Conservation (phyloP, 495 filamentous ascomycete species). For the Patellaria atrata region DNA sequence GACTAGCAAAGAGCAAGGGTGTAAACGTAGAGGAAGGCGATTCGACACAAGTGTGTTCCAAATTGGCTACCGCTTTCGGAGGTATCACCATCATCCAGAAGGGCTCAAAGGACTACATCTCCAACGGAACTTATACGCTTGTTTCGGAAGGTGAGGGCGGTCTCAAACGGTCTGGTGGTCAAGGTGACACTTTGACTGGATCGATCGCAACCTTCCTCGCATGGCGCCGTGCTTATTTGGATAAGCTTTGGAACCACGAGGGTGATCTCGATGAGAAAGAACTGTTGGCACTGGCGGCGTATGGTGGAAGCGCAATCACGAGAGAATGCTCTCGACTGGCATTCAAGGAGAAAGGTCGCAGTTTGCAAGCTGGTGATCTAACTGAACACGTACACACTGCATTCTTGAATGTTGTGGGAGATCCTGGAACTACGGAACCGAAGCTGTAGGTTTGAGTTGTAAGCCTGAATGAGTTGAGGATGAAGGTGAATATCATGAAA, state of each 20-base stretch:
- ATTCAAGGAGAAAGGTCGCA: slow-evolving; percentile 74
- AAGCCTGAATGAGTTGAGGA: too few relatives aligned
- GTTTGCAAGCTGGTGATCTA: slow-evolving; percentile 86
- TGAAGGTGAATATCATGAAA: too few relatives aligned
- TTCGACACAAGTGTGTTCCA: slow-evolving; percentile 48
- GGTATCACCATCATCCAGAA: slow-evolving; percentile 89
- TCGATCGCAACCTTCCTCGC: slow-evolving; percentile 74
- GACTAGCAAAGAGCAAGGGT: slow-evolving; percentile 57
- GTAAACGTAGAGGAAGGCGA: slow-evolving; percentile 41
- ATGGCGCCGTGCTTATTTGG: slow-evolving; percentile 74
- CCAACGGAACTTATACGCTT: slow-evolving; percentile 61
- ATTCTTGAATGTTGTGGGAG: slow-evolving; percentile 68
- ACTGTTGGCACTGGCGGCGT: slow-evolving; percentile 63
- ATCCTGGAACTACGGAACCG: slow-evolving; percentile 13
- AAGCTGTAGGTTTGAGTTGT: slow-evolving; percentile 12
- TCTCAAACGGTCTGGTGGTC: slow-evolving; percentile 79
- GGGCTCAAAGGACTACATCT: slow-evolving; percentile 70
- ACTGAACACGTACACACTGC: slow-evolving; percentile 79
- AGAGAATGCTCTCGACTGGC: slow-evolving; percentile 83
- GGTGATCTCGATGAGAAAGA: slow-evolving; percentile 43
- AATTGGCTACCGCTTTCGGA: slow-evolving; percentile 60
- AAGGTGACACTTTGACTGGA: slow-evolving; percentile 92
- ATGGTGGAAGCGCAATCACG: slow-evolving; percentile 74
- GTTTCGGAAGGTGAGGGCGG: slow-evolving; percentile 65
- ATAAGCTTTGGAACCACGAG: slow-evolving; percentile 66